Conservation (phyloP, 2,329 filamentous ascomycete genomes). For the Xylaria sp. region DNA sequence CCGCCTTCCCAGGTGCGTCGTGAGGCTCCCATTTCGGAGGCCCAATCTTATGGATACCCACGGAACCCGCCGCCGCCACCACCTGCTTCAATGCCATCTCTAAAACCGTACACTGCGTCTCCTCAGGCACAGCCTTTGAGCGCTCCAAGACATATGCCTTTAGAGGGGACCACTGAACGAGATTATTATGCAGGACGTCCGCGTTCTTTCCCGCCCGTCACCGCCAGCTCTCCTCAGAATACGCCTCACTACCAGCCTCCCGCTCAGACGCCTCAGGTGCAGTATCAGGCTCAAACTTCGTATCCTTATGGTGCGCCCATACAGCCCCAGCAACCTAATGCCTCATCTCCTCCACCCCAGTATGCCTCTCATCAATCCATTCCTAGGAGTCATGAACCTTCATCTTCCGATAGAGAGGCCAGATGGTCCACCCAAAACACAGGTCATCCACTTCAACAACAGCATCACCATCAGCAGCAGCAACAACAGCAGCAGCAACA, state of each 20-base stretch:
- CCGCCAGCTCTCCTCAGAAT: constrained; percentile 55
- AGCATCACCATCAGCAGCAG: constrained; percentile 39
- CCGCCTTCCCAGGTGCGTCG: constrained; percentile 53
- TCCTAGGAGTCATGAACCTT: constrained; percentile 51
- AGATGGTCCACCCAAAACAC: constrained; percentile 43
- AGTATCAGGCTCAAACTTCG: constrained; percentile 52
- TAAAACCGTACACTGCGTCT: constrained; percentile 60
- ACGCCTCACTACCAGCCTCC: constrained; percentile 53
- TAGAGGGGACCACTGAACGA: constrained; percentile 46
- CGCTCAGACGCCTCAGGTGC: constrained; percentile 43
- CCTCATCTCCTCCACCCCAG: constrained; percentile 60
- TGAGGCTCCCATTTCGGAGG: constrained; percentile 48
- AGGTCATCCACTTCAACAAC: constrained; percentile 39
- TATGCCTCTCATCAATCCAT: constrained; percentile 56
- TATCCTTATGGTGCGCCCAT: constrained; percentile 52
- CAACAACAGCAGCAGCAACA: constrained; percentile 32
- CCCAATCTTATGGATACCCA: constrained; percentile 53
- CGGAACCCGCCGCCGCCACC: constrained; percentile 46
- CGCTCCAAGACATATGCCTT: constrained; percentile 52
- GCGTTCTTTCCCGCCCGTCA: constrained; percentile 43
- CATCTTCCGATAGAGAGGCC: constrained; percentile 43
- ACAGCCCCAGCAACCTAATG: constrained; percentile 49
- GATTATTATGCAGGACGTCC: constrained; percentile 55
- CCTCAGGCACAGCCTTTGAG: constrained; percentile 56
- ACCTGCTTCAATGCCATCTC: constrained; percentile 56